A percentile compares a stretch with the other conserved stretches of the same genome.
Evolutionary conservation across 345 rosid species (phyloP).

Genomic region (Ricinus communis): DNA sequence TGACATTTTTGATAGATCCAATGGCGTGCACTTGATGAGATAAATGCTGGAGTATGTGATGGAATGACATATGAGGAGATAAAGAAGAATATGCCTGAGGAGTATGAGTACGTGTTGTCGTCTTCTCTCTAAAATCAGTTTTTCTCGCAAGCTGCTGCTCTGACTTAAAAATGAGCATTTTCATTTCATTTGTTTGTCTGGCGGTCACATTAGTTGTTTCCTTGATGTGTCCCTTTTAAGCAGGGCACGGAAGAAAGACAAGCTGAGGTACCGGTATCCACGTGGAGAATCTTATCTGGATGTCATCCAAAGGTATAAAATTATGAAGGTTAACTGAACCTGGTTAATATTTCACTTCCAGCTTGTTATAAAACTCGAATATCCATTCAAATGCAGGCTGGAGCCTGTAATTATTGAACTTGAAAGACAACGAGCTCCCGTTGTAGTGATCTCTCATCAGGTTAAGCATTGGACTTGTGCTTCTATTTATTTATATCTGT

Average conservation of each 20-base stretch:
- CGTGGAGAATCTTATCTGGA: conserved; percentile 99
- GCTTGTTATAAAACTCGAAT: conserved; percentile 9
- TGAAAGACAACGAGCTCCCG: conserved; percentile 97
- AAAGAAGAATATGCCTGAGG: conserved; percentile 93
- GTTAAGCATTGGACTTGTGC: conserved; percentile 36
- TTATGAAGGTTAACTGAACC: not conserved
- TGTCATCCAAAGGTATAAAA: conserved; percentile 87
- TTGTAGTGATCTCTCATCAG: conserved; percentile 98
- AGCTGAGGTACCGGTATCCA: conserved; percentile 90
- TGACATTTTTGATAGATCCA: conserved; percentile 61
- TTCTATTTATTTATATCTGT: not conserved
- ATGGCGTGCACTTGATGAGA: conserved; percentile 99
- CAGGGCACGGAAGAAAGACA: conserved; percentile 89
- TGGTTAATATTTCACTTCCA: not conserved
- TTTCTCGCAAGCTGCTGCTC: not conserved
- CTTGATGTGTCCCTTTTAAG: conserved; percentile 8
- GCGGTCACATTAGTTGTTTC: not conserved
- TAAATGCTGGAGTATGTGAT: conserved; percentile 98
- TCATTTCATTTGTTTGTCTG: not conserved
- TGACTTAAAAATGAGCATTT: not conserved
- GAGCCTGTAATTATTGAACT: conserved; percentile 99
- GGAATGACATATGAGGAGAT: conserved; percentile 98
- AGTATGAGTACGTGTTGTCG: conserved; percentile 73
- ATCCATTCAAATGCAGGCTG: conserved; percentile 55
- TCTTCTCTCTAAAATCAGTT: not conserved